These are phyloP conservation scores for Candida boidinii DNA, from an alignment of 805 yeast genomes.

Conservation along the genomic window DNA sequence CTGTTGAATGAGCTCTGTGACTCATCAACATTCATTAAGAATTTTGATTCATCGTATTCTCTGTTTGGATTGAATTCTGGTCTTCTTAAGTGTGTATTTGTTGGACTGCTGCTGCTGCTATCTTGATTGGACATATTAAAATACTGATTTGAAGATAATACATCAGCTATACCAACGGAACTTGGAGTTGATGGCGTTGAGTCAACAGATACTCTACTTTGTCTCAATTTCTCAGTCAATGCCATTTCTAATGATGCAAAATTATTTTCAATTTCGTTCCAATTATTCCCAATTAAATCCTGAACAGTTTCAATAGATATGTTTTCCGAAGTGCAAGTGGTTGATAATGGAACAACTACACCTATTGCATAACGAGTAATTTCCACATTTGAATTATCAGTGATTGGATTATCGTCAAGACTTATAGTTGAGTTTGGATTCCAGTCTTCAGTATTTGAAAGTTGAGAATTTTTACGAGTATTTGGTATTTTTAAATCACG, in stretches of 20 bases:
- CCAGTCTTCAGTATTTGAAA: conserved; percentile 25
- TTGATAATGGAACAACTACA: conserved; percentile 37
- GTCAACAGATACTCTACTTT: conserved; percentile 1
- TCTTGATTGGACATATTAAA: conserved; percentile 1
- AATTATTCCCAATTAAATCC: conserved; percentile 38
- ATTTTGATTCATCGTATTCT: no score
- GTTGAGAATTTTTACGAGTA: no score
- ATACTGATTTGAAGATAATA: background rate
- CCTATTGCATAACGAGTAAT: conserved; percentile 38
- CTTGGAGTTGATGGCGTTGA: background rate
- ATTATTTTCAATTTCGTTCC: conserved; percentile 37
- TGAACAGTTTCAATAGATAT: conserved; percentile 17
- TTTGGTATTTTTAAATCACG: no score
- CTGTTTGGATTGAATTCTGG: no score
- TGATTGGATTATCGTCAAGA: conserved; percentile 5
- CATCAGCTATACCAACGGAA: no score
- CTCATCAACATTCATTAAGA: no score
- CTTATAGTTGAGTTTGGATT: conserved; percentile 30
- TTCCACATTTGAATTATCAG: conserved; percentile 7
- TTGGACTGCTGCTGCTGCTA: background rate
- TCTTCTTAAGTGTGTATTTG: no score
- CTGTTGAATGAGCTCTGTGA: no score
- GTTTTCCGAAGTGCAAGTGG: background rate
- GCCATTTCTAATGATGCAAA: conserved; percentile 30
- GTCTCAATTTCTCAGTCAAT: conserved; percentile 29